Conservation (phyloP, 441 rosid species). For the Populus hybrid region DNA sequence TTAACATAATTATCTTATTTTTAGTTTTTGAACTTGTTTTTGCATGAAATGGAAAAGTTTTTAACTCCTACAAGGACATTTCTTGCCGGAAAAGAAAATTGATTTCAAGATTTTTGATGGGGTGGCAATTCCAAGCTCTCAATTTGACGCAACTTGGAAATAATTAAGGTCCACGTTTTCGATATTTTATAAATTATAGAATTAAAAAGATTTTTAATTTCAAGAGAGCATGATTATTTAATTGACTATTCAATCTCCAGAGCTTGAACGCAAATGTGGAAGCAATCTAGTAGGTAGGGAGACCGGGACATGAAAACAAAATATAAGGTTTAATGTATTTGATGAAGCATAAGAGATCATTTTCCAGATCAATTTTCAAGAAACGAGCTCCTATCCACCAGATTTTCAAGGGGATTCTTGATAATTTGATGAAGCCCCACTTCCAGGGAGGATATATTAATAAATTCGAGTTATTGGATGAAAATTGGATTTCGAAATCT, state of each 20-base stretch:
- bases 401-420: not conserved
- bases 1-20: too few relatives aligned
- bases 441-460: slow-evolving; percentile 6
- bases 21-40: too few relatives aligned
- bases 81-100: too few relatives aligned
- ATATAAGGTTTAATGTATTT: too few relatives aligned
- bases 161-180: too few relatives aligned
- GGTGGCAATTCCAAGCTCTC: not conserved
- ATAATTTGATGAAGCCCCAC: slow-evolving; percentile 9
- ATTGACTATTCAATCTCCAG: not conserved
- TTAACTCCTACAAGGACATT: too few relatives aligned
- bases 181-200: too few relatives aligned
- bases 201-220: too few relatives aligned
- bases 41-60: too few relatives aligned
- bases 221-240: not conserved
- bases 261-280: not conserved
- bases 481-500: not conserved
- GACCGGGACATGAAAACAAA: not conserved
- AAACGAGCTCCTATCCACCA: not conserved
- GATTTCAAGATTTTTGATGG: not conserved
- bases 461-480: not conserved
- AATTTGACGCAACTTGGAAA: not conserved
- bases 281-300: not conserved
- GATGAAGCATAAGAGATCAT: too few relatives aligned
- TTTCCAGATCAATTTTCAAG: too few relatives aligned